These are phyloP conservation scores for Aspergillus niger DNA, from an alignment of 2,329 filamentous ascomycete genomes.

Conservation along the genomic window DNA sequence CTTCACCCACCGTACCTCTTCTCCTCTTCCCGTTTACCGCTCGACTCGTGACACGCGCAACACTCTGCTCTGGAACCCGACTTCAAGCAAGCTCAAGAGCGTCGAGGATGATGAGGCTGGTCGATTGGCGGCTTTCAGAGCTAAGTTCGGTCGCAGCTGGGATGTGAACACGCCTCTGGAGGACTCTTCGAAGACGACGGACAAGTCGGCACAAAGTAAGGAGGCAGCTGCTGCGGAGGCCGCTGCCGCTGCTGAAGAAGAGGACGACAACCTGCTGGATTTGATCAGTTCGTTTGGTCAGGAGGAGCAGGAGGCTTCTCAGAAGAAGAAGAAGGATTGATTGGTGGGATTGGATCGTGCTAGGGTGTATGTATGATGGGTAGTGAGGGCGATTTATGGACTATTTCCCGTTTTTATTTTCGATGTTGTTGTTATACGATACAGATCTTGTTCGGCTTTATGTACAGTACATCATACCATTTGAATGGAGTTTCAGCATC, in stretches of 20 bases:
- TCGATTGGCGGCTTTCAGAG: slow-evolving; percentile 80
- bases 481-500: slow-evolving; percentile 14
- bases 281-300: slow-evolving; percentile 56
- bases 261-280: slow-evolving; percentile 60
- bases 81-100: slow-evolving; percentile 75
- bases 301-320: slow-evolving; percentile 35
- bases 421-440: slow-evolving; percentile 10
- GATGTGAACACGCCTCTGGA: slow-evolving; percentile 57
- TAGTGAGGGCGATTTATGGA: background rate
- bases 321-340: slow-evolving; percentile 40
- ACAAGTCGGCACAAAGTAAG: slow-evolving; percentile 16
- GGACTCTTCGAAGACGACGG: slow-evolving; percentile 27
- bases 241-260: slow-evolving; percentile 47
- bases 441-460: slow-evolving; percentile 8
- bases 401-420: slow-evolving; percentile 2
- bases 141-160: slow-evolving; percentile 79
- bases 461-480: slow-evolving; percentile 23
- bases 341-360: slow-evolving; percentile 14
- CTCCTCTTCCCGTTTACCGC: slow-evolving; percentile 59
- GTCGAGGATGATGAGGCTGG: slow-evolving; percentile 96
- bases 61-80: slow-evolving; percentile 87
- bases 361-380: background rate
- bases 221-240: slow-evolving; percentile 37
- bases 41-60: slow-evolving; percentile 84
- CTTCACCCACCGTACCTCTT: slow-evolving; percentile 58